Evolutionary conservation across 129 eudicot species (phyloP).

Genomic region (Silybum marianum): DNA sequence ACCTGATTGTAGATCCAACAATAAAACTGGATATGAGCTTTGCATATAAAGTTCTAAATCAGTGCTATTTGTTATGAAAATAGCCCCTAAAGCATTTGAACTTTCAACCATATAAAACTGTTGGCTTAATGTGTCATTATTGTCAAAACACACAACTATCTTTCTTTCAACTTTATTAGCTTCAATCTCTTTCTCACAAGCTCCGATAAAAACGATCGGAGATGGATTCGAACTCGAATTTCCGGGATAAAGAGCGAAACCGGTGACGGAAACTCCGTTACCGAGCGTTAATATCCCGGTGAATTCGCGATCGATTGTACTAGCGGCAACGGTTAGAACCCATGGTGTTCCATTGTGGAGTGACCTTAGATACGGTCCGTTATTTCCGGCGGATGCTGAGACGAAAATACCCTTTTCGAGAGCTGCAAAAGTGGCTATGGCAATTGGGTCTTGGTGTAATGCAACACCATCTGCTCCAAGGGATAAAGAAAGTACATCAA

Average conservation of each 20-base stretch:
- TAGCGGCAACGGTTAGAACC: constrained; percentile 82
- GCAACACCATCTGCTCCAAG: constrained; percentile 51
- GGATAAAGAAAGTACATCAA: constrained; percentile 68
- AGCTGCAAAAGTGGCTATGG: constrained; percentile 76
- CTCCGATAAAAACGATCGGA: constrained; percentile 29
- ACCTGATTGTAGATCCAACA: constrained; percentile 44
- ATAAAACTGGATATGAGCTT: constrained; percentile 50
- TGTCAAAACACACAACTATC: constrained; percentile 64
- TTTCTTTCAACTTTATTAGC: constrained; percentile 27
- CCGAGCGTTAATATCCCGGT: constrained; percentile 54
- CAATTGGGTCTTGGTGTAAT: constrained; percentile 57
- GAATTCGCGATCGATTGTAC: constrained; percentile 67
- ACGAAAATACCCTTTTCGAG: constrained; percentile 77
- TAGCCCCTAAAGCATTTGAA: constrained; percentile 42
- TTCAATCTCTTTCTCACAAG: constrained; percentile 41
- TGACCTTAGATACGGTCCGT: constrained; percentile 53
- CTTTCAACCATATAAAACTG: constrained; percentile 37
- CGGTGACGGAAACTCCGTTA: constrained; percentile 48
- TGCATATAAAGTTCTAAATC: constrained; percentile 43
- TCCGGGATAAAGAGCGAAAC: constrained; percentile 59
- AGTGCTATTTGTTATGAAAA: constrained; percentile 58
- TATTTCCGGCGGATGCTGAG: constrained; percentile 69
- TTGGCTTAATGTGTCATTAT: constrained; percentile 37
- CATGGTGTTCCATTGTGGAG: constrained; percentile 83
- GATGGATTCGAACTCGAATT: constrained; percentile 25